Evolutionary conservation across 2,329 filamentous ascomycete genomes (phyloP), one percentile per base, ranked within the genome.

Genomic region (Conoideocrella luteorostrata): DNA sequence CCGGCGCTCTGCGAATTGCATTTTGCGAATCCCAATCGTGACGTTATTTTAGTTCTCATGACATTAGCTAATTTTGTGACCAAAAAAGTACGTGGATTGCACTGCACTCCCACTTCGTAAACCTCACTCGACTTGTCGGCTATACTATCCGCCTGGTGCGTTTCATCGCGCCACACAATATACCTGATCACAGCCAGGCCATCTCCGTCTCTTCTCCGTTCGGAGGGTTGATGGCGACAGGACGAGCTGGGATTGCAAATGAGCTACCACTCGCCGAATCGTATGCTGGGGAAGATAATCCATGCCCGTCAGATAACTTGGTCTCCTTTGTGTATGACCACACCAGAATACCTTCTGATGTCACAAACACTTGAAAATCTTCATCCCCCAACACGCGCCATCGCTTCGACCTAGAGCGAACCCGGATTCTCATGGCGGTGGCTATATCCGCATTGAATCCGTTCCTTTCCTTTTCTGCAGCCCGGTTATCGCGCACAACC

Each of bases 281-380:
- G 17, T 3, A 5, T 20, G 4, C 7, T 22, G 4, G 17, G 3
- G 33, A 13, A 20, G 6, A 6, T 6, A 22, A 10, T 24, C 6
- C 4, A 9, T 20, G 13, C 9, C 26, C 2, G 17, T 4, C 18
- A 15, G 37, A 23, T 20, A 30, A 24, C 12, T 18, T 24, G 13
- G 23, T 32, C 43, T 28, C 29, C 13, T 23, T 28, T 11, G 26
- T 18, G 22, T 32, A 46, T 13, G 38, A 24, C 44, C 24, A 38
- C 18, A 42, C 44, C 15, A 26, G 17, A 17, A 42, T 22, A 7
- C 44, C 44, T 7, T 28, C 4, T 13, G 13, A 26, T 15, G 33
- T 38, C n/a, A 42, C 24, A 6, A 24, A n/a, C 13, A 46, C n/a
- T 13, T 23, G 33, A 5, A 46, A 46, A 13, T 46, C 44, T 12